Evolutionary conservation across 352 stramenopile species (phyloP).

Genomic region (Aphanomyces stellatus): DNA sequence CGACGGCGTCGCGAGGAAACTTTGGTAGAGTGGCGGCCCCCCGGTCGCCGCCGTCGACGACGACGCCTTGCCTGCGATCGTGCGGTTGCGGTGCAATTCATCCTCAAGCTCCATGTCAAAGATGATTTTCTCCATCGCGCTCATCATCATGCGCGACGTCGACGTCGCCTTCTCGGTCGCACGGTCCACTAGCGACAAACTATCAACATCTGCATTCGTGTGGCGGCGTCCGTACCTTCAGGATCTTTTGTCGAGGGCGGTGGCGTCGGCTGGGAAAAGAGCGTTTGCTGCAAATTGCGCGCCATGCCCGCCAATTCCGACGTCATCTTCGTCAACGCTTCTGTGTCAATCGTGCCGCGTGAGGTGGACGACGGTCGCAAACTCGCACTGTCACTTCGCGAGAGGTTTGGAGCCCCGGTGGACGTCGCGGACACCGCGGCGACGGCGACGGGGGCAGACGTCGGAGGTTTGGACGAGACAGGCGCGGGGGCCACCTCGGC

Average conservation of each 20-base stretch:
- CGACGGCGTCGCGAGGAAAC: neutral
- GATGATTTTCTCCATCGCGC: constrained; percentile 16
- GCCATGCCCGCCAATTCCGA: constrained; percentile 55
- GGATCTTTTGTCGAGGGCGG: neutral
- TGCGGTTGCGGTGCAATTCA: neutral
- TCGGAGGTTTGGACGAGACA: neutral
- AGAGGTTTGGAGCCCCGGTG: constrained; percentile 27
- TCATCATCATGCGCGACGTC: constrained; percentile 8
- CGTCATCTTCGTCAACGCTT: constrained; percentile 19
- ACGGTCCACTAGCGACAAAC: neutral
- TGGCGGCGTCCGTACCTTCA: constrained; percentile 3
- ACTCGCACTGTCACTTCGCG: too few relatives aligned
- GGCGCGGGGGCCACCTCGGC: neutral
- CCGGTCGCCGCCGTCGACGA: neutral
- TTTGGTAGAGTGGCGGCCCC: neutral
- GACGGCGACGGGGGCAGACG: neutral
- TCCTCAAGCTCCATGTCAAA: constrained; percentile 9
- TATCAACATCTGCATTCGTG: neutral
- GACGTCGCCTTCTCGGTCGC: neutral
- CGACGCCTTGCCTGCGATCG: neutral
- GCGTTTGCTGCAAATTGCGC: constrained; percentile 49
- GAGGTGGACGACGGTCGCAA: too few relatives aligned
- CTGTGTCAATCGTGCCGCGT: constrained; percentile 33
- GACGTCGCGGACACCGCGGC: neutral
- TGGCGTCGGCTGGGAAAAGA: constrained; percentile 16